phyloP scores from a whole-genome alignment of 2,329 filamentous ascomycete species.

The Scytalidium sp. region DNA sequence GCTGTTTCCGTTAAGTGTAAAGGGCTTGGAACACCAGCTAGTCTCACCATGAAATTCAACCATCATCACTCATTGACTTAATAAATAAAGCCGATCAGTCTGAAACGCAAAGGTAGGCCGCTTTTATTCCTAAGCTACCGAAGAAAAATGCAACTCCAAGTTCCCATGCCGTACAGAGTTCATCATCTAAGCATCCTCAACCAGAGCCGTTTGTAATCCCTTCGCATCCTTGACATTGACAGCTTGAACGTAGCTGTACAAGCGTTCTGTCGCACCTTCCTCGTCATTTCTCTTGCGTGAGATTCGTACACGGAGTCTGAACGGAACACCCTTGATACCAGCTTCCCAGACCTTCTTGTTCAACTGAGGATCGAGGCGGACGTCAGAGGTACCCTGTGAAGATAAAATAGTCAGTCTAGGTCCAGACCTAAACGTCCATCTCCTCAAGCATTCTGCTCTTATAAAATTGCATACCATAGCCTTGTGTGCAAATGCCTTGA shows the following conservation, averaged over 20 bases:
- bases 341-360: conserved; percentile 99
- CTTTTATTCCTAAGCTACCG: conserved; percentile 15
- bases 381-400: conserved; percentile 84
- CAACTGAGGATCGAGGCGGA: conserved; percentile 96
- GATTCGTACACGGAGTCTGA: conserved; percentile 96
- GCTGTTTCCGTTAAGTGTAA: too few relatives aligned
- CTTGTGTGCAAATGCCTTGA: conserved; percentile 87
- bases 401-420: conserved; percentile 14
- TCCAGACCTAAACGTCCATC: conserved; percentile 4
- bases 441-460: not conserved
- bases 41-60: too few relatives aligned
- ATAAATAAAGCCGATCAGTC: not conserved
- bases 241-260: conserved; percentile 99
- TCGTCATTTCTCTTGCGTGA: conserved; percentile 99
- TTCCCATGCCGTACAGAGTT: conserved; percentile 4
- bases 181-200: conserved; percentile 60
- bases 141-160: conserved; percentile 12
- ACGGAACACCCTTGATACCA: conserved; percentile 98
- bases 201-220: conserved; percentile 90
- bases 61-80: too few relatives aligned
- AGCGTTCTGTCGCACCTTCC: conserved; percentile 99
- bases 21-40: too few relatives aligned
- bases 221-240: conserved; percentile 99
- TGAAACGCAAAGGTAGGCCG: conserved; percentile 4
- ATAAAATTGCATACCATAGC: conserved; percentile 80